phyloP scores from a whole-genome alignment of 495 filamentous ascomycete genomes.

The Ramalina peruviana region DNA sequence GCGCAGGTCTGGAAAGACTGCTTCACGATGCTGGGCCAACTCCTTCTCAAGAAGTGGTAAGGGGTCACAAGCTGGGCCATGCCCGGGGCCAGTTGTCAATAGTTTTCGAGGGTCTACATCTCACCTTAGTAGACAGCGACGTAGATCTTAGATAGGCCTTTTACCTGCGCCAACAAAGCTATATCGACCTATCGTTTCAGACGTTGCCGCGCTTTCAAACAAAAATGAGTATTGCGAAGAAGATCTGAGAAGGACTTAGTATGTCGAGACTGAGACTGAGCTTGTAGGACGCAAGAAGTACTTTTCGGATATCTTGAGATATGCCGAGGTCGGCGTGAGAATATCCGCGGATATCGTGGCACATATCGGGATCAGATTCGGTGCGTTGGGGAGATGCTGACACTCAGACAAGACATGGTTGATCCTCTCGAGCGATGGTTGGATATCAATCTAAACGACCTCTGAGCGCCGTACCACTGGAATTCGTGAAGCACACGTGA shows the following conservation, averaged over 20 bases:
- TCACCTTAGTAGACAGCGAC: too few species aligned
- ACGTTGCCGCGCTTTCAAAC: constrained; percentile 85
- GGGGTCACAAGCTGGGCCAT: constrained; percentile 72
- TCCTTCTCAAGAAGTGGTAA: constrained; percentile 67
- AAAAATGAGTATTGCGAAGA: constrained; percentile 42
- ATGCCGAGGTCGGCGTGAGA: constrained; percentile 80
- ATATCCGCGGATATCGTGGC: constrained; percentile 81
- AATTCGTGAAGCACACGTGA: not conserved
- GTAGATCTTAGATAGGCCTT: constrained; percentile 7
- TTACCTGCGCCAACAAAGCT: constrained; percentile 84
- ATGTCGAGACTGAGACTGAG: not conserved
- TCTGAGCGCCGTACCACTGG: not conserved
- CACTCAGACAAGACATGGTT: constrained; percentile 38
- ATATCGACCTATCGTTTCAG: constrained; percentile 81
- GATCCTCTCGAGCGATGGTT: constrained; percentile 41
- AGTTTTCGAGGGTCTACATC: constrained; percentile 62
- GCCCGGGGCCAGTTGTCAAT: constrained; percentile 72
- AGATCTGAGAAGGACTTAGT: constrained; percentile 2
- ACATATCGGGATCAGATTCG: constrained; percentile 78
- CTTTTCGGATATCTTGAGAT: constrained; percentile 72
- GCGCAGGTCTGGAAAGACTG: constrained; percentile 61
- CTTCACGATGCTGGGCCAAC: constrained; percentile 60
- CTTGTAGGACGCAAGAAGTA: constrained; percentile 26
- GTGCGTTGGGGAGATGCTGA: constrained; percentile 36
- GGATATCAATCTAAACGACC: constrained; percentile 20